A percentile compares a stretch with the other conserved stretches of the same genome.
These are phyloP conservation scores for Sonneratia alba DNA, from an alignment of 345 rosid species.

Conservation along the genomic window DNA sequence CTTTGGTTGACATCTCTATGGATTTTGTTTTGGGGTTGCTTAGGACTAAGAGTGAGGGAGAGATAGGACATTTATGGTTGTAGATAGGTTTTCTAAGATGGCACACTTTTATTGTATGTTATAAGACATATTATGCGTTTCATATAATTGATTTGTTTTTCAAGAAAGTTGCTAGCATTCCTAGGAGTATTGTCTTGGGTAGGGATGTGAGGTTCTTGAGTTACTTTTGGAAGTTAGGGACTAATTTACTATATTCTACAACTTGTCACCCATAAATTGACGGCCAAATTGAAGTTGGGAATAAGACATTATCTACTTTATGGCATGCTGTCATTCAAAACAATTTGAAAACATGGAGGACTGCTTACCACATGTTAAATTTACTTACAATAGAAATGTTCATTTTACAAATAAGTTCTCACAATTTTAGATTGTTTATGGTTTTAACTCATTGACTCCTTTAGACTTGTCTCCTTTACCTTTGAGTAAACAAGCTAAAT, in stretches of 20 bases:
- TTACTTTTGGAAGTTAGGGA: background rate
- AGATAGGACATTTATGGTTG: background rate
- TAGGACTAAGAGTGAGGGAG: background rate
- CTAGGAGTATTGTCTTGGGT: background rate
- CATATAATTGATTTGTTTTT: background rate
- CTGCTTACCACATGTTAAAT: no score
- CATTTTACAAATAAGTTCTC: no score
- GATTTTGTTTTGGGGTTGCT: background rate
- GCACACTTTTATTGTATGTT: background rate
- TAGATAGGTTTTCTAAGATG: background rate
- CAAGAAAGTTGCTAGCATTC: background rate
- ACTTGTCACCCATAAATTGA: constrained; percentile 4
- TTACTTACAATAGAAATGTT: no score
- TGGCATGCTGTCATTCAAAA: background rate
- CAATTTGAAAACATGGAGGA: no score
- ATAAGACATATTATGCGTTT: background rate
- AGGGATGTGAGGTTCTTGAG: constrained; percentile 3
- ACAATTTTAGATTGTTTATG: no score
- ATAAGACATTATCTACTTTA: background rate
- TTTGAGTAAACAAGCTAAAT: no score
- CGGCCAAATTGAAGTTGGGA: constrained; percentile 7
- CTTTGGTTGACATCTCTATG: background rate
- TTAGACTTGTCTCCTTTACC: no score
- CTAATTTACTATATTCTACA: background rate
- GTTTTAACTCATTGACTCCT: no score